Percentiles rank a stretch among this genome's conserved stretches.
Conservation (phyloP, 805 yeast genomes). For the Spathaspora passalidarum region DNA sequence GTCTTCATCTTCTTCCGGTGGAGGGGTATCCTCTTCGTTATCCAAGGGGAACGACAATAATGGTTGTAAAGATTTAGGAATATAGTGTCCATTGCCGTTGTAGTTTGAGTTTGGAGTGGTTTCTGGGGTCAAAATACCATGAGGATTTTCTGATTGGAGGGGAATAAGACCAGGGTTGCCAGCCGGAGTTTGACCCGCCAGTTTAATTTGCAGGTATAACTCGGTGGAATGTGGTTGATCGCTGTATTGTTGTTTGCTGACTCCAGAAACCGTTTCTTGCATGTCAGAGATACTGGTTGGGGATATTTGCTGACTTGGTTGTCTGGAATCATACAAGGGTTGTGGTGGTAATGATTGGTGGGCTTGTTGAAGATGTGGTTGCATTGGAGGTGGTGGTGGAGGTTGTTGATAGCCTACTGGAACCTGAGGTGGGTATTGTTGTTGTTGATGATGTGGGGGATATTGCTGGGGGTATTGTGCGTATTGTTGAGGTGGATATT, state of each 20-base stretch:
- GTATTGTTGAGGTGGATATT: not conserved
- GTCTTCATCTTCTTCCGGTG: not conserved
- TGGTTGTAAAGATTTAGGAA: slow-evolving; percentile 13
- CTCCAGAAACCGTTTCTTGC: not conserved
- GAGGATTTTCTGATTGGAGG: not conserved
- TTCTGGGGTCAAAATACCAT: slow-evolving; percentile 7
- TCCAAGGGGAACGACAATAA: slow-evolving; percentile 11
- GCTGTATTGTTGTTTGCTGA: not conserved
- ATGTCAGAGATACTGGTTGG: not conserved
- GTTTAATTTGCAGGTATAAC: not conserved
- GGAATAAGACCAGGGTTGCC: slow-evolving; percentile 3
- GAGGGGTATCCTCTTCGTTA: not conserved
- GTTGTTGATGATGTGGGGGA: slow-evolving; percentile 2
- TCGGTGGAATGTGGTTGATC: not conserved
- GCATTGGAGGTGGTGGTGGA: slow-evolving; percentile 1
- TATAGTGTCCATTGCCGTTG: slow-evolving; percentile 1
- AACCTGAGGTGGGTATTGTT: slow-evolving; percentile 1
- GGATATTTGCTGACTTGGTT: not conserved
- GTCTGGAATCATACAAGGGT: not conserved
- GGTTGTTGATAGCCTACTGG: slow-evolving; percentile 2
- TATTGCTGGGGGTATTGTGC: slow-evolving; percentile 1
- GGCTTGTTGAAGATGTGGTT: not conserved
- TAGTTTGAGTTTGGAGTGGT: slow-evolving; percentile 5
- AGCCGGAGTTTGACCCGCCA: too few species aligned
- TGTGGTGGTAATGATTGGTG: not conserved